Conservation (phyloP, 176 grass and related monocot species). For the Aegilops speltoides region DNA sequence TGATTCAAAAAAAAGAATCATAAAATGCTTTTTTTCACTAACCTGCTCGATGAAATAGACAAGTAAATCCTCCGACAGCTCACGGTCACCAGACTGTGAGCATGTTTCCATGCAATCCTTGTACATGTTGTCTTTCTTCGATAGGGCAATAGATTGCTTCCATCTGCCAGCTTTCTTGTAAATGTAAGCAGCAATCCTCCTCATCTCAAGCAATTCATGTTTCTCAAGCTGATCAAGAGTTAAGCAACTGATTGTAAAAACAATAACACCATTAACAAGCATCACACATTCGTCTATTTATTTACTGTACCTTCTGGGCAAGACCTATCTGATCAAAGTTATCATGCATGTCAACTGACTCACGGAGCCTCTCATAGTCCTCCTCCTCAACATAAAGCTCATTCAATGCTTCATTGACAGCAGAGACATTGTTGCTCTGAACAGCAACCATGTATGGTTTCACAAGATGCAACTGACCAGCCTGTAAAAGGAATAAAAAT, state of each 20-base stretch:
- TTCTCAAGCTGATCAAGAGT: constrained; percentile 76
- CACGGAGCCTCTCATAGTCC: constrained; percentile 88
- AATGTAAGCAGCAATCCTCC: constrained; percentile 97
- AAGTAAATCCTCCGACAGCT: constrained; percentile 89
- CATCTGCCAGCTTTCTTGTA: constrained; percentile 99
- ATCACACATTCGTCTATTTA: background rate
- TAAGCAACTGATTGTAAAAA: constrained; percentile 19
- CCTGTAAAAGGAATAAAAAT: constrained; percentile 48
- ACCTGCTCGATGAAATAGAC: constrained; percentile 98
- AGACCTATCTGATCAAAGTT: constrained; percentile 99
- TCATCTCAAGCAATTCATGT: constrained; percentile 98
- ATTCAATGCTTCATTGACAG: constrained; percentile 97
- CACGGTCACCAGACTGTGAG: constrained; percentile 88
- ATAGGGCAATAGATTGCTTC: constrained; percentile 93
- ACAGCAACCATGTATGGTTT: constrained; percentile 99
- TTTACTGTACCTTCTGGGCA: constrained; percentile 78
- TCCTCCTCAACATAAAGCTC: constrained; percentile 97
- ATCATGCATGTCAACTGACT: constrained; percentile 97
- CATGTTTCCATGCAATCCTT: constrained; percentile 99
- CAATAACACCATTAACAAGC: background rate
- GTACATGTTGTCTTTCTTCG: constrained; percentile 98
- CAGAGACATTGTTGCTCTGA: constrained; percentile 96
- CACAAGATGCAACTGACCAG: constrained; percentile 88
- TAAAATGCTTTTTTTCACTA: background rate
- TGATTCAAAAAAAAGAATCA: background rate